Evolutionary conservation across 2,329 filamentous ascomycete genomes (phyloP), one percentile per base, ranked within the genome.

Genomic region (Epichloe bromicola): DNA sequence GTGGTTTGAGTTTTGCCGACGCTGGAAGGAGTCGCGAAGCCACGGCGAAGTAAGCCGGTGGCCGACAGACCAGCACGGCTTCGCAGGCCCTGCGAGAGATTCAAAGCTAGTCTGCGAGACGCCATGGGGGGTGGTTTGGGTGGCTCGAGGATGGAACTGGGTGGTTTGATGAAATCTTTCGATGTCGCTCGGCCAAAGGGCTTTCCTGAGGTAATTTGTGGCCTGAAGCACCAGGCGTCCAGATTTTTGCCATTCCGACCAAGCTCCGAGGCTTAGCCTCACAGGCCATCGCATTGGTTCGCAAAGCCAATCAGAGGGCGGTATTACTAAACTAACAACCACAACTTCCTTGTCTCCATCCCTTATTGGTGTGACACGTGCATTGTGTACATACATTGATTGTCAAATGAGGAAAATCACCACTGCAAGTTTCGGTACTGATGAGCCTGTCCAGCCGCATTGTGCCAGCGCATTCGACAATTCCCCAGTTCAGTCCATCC

Each of bases 101-200:
- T 95, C 74, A 94, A 81, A 78, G 90, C 90, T 76, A 97, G 83
- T 84, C 89, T 87, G 82, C 90, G 83, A 74, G 91, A 95, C 77
- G 91, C 91, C 91, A 97, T 96, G 72, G 72, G 69, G 69, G 69
- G 38, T 70, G 67, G 68, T 70, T 74, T 71, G 67, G 68, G 70
- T 67, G 68, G 70, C 46, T 71, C 69, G 67, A 65, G 63, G 65
- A 62, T 64, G 65, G 65, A 66, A 30, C 68, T 78, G 75, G 76
- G 75, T 72, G 72, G 73, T 78, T 77, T 76, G 73, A 74, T 72
- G 69, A 70, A 71, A 68, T 71, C 66, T 71, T 70, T 67, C 67
- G 63, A 67, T 64, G 60, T 61, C 63, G 66, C 63, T 69, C 67
- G 67, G 68, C 63, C 68, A 65, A 63, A 70, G 70, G 70, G 68